Base-by-base conservation (phyloP, 106 monocot genomes). In the Dactylorhiza incarnata region DNA sequence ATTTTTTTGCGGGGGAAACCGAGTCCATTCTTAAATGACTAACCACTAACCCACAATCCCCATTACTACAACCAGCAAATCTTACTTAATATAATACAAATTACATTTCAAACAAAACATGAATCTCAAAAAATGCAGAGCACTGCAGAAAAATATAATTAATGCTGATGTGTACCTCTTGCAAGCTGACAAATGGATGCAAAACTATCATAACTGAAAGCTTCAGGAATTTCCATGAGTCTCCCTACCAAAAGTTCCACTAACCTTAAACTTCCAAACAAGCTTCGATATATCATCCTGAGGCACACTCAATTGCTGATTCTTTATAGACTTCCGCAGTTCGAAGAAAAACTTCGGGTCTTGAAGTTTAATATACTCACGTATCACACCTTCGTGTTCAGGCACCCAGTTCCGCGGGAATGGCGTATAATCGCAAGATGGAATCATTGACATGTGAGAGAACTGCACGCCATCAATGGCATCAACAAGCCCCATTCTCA, bases 401-500 rank as follows among this genome's bases (percentile, higher is more conserved):
- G 97, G 97, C 20, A 81, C 69, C 97, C 97, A 97, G 58, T 91
- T 91, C 74, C 89, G 83, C 44, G 93, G 93, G 52, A 97, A 89
- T 49, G 94, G 97, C 15, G 89, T 87, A 76, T 97, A 94, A 83
- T 97, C 91, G 65, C 97, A 97, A 7, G 93, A 84, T n/a, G 97
- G 97, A 73, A 97, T 91, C 53, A 73, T 48, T 26, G 93, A 87
- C 94, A 97, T 91, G 47, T 82, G 88, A 11, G 97, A 88, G 70
- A 94, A 97, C 77, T 90, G 97, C 29, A 97, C 87, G 25, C 97
- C 97, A 8, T 97, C 94, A 73, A 97, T 97, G 43, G 87, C 81
- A 85, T 97, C 97, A 53, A 94, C 94, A 51, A 94, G 86, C 23
- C 97, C 97, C 89, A 97, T 94, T 75, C 97, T 83, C 76, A 97